phyloP scores from a whole-genome alignment of 2,329 filamentous ascomycete genomes.

The Fusarium illudens region DNA sequence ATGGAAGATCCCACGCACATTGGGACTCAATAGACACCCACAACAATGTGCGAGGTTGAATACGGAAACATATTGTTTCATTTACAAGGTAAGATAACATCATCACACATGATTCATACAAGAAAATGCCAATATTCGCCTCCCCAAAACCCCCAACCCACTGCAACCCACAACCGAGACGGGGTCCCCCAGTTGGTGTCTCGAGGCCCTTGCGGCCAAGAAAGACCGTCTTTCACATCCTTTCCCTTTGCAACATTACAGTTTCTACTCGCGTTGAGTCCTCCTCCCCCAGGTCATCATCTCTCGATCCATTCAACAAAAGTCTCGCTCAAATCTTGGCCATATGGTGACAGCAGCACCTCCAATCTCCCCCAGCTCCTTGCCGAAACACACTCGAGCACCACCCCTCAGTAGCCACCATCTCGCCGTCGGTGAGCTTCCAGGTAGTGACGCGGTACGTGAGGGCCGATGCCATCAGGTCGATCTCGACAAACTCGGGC shows the following conservation, averaged over 20 bases:
- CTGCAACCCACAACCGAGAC: background rate
- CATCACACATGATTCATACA: slow-evolving; percentile 7
- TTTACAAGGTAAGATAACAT: slow-evolving; percentile 18
- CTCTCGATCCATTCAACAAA: background rate
- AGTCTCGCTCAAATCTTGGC: slow-evolving; percentile 30
- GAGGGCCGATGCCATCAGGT: slow-evolving; percentile 47
- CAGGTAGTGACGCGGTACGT: slow-evolving; percentile 47
- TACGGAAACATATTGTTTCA: slow-evolving; percentile 16
- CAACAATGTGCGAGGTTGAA: background rate
- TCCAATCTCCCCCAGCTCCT: slow-evolving; percentile 47
- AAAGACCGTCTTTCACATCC: background rate
- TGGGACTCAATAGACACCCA: background rate
- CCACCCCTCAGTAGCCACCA: slow-evolving; percentile 46
- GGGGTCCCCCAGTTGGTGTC: background rate
- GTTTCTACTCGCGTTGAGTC: background rate
- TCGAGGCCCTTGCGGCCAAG: slow-evolving; percentile 2
- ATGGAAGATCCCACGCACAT: background rate
- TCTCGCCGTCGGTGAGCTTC: slow-evolving; percentile 43
- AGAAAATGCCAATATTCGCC: slow-evolving; percentile 26
- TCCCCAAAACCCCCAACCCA: slow-evolving; percentile 26
- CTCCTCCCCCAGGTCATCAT: background rate
- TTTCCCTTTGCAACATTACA: background rate
- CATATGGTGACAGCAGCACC: slow-evolving; percentile 48
- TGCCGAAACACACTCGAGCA: slow-evolving; percentile 48
- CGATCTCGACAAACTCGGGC: slow-evolving; percentile 50